Percentiles rank a stretch among this genome's conserved stretches.
Evolutionary conservation across 1,139 yeast genomes (phyloP).

Genomic region (Candida dubliniensis): DNA sequence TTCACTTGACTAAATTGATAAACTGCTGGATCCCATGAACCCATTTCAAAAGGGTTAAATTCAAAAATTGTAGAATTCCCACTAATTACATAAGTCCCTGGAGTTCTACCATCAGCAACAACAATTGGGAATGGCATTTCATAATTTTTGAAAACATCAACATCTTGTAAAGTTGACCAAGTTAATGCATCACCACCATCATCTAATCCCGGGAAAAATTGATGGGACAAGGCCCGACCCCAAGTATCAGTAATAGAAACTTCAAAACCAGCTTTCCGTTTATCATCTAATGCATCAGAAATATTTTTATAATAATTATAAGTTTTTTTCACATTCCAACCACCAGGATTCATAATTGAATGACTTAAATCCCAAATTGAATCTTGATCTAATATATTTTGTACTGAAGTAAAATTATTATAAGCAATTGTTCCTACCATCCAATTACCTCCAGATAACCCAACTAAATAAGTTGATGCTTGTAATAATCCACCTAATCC

Average conservation of each 20-base stretch:
- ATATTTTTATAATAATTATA: slow-evolving; percentile 56
- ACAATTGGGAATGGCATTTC: slow-evolving; percentile 84
- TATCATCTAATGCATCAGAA: slow-evolving; percentile 53
- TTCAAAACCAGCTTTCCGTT: slow-evolving; percentile 75
- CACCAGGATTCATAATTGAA: slow-evolving; percentile 67
- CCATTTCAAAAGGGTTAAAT: slow-evolving; percentile 78
- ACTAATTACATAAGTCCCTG: slow-evolving; percentile 56
- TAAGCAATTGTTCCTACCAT: slow-evolving; percentile 75
- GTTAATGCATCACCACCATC: slow-evolving; percentile 64
- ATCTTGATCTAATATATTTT: slow-evolving; percentile 50
- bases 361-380: slow-evolving; percentile 71
- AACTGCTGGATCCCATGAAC: slow-evolving; percentile 84
- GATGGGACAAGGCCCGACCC: slow-evolving; percentile 85
- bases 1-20: slow-evolving; percentile 65
- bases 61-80: slow-evolving; percentile 76
- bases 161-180: slow-evolving; percentile 60
- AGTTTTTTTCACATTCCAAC: slow-evolving; percentile 60
- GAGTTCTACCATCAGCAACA: slow-evolving; percentile 77
- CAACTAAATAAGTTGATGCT: slow-evolving; percentile 70
- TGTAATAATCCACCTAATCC: slow-evolving; percentile 83
- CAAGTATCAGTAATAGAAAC: slow-evolving; percentile 84
- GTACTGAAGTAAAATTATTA: slow-evolving; percentile 79
- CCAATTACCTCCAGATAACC: slow-evolving; percentile 89
- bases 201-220: slow-evolving; percentile 57
- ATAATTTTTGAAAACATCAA: slow-evolving; percentile 53